Base-by-base conservation (phyloP, 352 stramenopile species). In the Globisporangium nagaii region DNA sequence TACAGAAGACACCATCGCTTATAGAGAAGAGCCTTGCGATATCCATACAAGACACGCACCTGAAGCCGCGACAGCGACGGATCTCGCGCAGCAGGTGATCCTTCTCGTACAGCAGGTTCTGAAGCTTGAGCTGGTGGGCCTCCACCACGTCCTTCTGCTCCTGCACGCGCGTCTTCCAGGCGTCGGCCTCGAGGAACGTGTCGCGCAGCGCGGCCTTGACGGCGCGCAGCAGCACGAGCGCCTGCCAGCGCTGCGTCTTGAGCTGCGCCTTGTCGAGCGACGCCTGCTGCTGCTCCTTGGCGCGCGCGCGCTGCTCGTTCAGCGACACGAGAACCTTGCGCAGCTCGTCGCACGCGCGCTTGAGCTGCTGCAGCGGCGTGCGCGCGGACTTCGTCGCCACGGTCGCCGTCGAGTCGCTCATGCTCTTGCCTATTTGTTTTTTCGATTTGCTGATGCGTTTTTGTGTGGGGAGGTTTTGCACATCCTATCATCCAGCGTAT, bases 31-130 rank as follows among this genome's bases (percentile, higher is more conserved):
- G n/a, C n/a, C n/a, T 32, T n/a, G 17, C 9, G 17, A 24, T 32
- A 37, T 15, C 37, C 43, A 40, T 5, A 20, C 24, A 24, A 22
- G 1, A 25, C 1, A 31, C 45, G 47, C 50, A 73, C 68, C 65
- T 74, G 56, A 89, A 90, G 32, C 78, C 79, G 1, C 71, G 55
- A 57, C 79, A 90, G 65, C 82, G 79, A 0, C 68, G 70, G 66
- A 92, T 92, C 53, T 90, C 82, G 46, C 82, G 78, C 54, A 87
- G 25, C 32, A 92, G 59, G 56, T 92, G 79, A 59, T 92, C 79
- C 45, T 92, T 92, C 56, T 92, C 82, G 60, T 92, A 92, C 39
- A 92, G 60, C 43, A 92, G 39, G 41, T 92, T 92, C 68, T 92
- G 82, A 19, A 92, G 58, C 60, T 88, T 75, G 28, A 92, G 60